A percentile compares a stretch with the other conserved stretches of the same genome.
Evolutionary conservation across 1,284 basidiomycete species (phyloP).

Genomic region (Wallemia hederae): DNA sequence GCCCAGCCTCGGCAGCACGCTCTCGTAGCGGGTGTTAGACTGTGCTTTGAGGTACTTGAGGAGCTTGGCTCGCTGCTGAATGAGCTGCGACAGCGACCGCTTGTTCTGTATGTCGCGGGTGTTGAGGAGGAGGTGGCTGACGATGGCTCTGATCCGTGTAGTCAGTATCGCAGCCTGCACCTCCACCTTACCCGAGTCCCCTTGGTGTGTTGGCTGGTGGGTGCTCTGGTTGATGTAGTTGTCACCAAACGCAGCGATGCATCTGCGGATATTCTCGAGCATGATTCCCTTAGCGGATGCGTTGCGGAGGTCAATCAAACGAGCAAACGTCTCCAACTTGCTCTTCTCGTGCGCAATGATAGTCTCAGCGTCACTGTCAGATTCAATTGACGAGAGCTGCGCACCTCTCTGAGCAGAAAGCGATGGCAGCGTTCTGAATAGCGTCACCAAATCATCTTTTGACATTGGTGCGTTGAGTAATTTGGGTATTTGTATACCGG

Average conservation of each 20-base stretch:
- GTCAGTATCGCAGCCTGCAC: slow-evolving; percentile 78
- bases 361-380: slow-evolving; percentile 6
- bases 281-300: slow-evolving; percentile 56
- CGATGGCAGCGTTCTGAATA: not conserved
- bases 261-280: slow-evolving; percentile 52
- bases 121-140: slow-evolving; percentile 35
- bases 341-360: slow-evolving; percentile 20
- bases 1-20: slow-evolving; percentile 39
- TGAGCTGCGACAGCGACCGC: slow-evolving; percentile 35
- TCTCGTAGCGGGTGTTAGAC: slow-evolving; percentile 41
- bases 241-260: slow-evolving; percentile 48
- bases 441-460: not conserved
- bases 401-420: not conserved
- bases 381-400: not conserved
- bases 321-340: slow-evolving; percentile 36
- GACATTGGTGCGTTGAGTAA: not conserved
- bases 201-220: slow-evolving; percentile 21
- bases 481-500: not conserved
- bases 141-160: slow-evolving; percentile 51
- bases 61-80: slow-evolving; percentile 55
- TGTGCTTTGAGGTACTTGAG: slow-evolving; percentile 46
- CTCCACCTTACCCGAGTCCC: slow-evolving; percentile 50
- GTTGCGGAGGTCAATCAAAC: slow-evolving; percentile 54
- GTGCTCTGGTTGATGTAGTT: not conserved
- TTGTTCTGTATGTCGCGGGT: slow-evolving; percentile 53